A percentile compares a stretch with the other conserved stretches of the same genome.
These are phyloP conservation scores for Larix kaempferi DNA, from an alignment of 75 land plant genomes.

Conservation along the genomic window DNA sequence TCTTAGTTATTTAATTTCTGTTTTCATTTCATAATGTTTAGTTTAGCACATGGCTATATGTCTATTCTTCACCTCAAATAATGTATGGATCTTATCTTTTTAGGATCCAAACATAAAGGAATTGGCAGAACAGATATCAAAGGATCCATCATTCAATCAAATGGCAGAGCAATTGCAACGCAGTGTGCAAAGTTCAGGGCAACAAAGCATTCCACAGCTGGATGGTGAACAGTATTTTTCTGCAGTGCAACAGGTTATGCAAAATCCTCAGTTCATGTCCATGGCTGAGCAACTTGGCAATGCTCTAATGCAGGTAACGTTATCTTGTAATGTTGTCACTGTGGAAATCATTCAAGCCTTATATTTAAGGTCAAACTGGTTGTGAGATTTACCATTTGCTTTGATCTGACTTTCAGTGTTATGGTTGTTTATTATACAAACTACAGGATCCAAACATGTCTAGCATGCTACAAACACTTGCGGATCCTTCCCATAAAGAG, in stretches of 20 bases:
- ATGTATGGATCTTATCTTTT: background rate
- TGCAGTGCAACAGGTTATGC: slow-evolving; percentile 54
- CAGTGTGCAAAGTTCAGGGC: slow-evolving; percentile 30
- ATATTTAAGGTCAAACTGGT: background rate
- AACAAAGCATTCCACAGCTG: slow-evolving; percentile 36
- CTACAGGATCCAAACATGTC: slow-evolving; percentile 86
- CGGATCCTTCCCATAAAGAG: slow-evolving; percentile 60
- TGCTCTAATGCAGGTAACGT: slow-evolving; percentile 43
- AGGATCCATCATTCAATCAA: slow-evolving; percentile 44
- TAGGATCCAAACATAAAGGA: slow-evolving; percentile 50
- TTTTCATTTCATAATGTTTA: background rate
- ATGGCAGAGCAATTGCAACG: slow-evolving; percentile 44
- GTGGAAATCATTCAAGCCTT: too few species aligned
- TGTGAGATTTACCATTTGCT: background rate
- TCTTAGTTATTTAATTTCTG: background rate
- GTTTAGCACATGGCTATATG: background rate
- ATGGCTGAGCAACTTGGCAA: slow-evolving; percentile 43
- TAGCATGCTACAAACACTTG: slow-evolving; percentile 46
- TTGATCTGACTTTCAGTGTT: background rate
- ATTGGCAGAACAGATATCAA: slow-evolving; percentile 50
- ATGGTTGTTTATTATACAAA: background rate
- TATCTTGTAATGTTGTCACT: background rate
- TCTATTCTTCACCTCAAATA: background rate
- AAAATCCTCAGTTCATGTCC: slow-evolving; percentile 45
- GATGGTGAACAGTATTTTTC: slow-evolving; percentile 36